Base-by-base conservation (phyloP, 225 moss, liverwort and hornwort genomes). In the Sphagnum contortum region DNA sequence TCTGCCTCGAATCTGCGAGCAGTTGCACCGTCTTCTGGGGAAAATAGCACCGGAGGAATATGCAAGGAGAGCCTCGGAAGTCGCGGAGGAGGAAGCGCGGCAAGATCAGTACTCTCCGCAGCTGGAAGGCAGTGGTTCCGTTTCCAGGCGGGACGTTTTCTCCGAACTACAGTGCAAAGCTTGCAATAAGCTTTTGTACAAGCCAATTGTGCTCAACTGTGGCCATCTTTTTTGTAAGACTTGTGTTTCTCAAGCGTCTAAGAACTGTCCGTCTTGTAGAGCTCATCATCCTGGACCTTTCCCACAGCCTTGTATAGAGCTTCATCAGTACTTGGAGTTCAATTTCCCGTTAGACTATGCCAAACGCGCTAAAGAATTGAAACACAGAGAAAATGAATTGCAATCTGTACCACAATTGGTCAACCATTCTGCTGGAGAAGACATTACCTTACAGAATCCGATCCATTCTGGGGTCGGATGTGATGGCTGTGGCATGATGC, bases 181-280 rank as follows among this genome's bases (percentile, higher is more conserved):
- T 3, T 98, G 96, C 75, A 77, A 82, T 71, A 81, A 91, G 56
- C 73, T 98, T 44, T 76, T 98, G 2, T 79, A 80, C 79, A 90
- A 87, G 63, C 96, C 96, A 3, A 83, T 89, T 45, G 87, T 81
- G 47, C 74, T 93, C 64, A 98, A 98, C 64, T 98, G 96, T 70
- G 96, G 96, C 55, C 91, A 98, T 64, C 83, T 89, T 3, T 86
- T 83, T 70, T 98, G 96, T 74, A 81, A 87, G 72, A 70, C 55
- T 14, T 98, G 96, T 70, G 81, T 87, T 10, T 67, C 78, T 29
- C 58, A 63, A 59, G 81, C 69, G 64, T 62, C 79, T 11, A 64
- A 49, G 48, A 61, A 50, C 5, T 85, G 85, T 71, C 71, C 10
- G 12, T 68, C 73, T 5, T 98, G 96, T 72, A 73, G 86, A 54